Conservation (phyloP, 208 protist species). For the Ichthyophonus hoferi region DNA sequence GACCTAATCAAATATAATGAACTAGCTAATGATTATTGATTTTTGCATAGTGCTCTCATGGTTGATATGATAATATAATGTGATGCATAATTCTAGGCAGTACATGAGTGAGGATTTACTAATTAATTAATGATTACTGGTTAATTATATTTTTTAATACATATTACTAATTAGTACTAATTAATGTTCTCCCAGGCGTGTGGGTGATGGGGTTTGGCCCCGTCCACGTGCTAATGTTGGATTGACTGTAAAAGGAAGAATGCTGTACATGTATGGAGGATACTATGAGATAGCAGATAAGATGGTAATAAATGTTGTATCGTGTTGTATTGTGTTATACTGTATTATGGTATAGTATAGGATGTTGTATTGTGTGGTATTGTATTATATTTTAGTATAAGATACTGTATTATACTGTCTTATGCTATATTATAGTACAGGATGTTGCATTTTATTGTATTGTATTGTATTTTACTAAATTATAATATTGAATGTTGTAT, state of each 20-base stretch:
- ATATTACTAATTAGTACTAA: no score
- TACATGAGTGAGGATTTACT: neutral
- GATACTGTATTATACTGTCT: neutral
- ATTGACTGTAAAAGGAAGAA: constrained; percentile 1
- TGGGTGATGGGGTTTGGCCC: neutral
- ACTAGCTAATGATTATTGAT: no score
- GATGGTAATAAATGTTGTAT: neutral
- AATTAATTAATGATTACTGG: no score
- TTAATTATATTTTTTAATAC: no score
- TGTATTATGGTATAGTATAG: neutral
- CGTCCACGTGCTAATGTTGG: constrained; percentile 3
- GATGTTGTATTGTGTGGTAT: neutral
- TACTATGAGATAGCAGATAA: constrained; percentile 13
- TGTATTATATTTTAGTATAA: neutral
- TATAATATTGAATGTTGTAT: neutral
- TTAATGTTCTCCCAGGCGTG: no score
- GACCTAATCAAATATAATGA: no score
- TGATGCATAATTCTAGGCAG: neutral
- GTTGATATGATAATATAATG: neutral
- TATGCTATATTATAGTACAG: neutral
- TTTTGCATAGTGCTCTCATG: no score
- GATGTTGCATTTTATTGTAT: neutral
- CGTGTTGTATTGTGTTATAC: neutral
- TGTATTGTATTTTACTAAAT: neutral
- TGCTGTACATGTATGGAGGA: constrained; percentile 25